These are phyloP conservation scores for Penstemon eatonii DNA, from an alignment of 257 asterid genomes.

Conservation along the genomic window DNA sequence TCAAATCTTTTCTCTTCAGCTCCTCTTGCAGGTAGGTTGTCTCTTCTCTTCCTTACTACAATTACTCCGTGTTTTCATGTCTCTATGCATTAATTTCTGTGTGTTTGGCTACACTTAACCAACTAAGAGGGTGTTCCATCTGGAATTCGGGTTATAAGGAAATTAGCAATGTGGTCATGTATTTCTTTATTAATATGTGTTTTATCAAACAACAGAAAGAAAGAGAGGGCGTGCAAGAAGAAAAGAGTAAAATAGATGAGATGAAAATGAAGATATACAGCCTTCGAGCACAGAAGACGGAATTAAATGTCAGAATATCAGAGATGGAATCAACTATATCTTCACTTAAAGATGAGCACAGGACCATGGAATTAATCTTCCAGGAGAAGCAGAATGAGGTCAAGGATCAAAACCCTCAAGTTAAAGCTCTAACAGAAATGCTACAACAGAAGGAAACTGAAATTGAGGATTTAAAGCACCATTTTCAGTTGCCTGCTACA, in stretches of 20 bases:
- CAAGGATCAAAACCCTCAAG: slow-evolving; percentile 32
- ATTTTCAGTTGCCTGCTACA: slow-evolving; percentile 29
- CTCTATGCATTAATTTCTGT: not conserved
- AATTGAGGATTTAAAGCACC: slow-evolving; percentile 42
- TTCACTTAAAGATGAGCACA: slow-evolving; percentile 65
- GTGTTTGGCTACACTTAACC: not conserved
- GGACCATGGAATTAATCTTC: slow-evolving; percentile 37
- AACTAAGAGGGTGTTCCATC: no score
- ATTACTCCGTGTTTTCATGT: not conserved
- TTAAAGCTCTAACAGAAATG: slow-evolving; percentile 36
- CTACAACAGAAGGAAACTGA: slow-evolving; percentile 39
- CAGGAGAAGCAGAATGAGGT: slow-evolving; percentile 56
- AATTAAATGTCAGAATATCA: slow-evolving; percentile 39
- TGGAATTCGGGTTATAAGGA: no score
- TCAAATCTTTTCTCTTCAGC: slow-evolving; percentile 51
- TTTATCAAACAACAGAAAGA: slow-evolving; percentile 49
- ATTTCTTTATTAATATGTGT: not conserved
- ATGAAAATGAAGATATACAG: slow-evolving; percentile 46
- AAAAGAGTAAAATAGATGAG: slow-evolving; percentile 52
- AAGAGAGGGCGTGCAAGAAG: slow-evolving; percentile 44
- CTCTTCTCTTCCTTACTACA: not conserved
- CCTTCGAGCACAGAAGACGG: slow-evolving; percentile 49
- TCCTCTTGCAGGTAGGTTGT: slow-evolving; percentile 70
- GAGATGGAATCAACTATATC: slow-evolving; percentile 67
- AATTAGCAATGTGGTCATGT: no score